phyloP scores from a whole-genome alignment of 73 alveolate genomes.

The Breviolum minutum region DNA sequence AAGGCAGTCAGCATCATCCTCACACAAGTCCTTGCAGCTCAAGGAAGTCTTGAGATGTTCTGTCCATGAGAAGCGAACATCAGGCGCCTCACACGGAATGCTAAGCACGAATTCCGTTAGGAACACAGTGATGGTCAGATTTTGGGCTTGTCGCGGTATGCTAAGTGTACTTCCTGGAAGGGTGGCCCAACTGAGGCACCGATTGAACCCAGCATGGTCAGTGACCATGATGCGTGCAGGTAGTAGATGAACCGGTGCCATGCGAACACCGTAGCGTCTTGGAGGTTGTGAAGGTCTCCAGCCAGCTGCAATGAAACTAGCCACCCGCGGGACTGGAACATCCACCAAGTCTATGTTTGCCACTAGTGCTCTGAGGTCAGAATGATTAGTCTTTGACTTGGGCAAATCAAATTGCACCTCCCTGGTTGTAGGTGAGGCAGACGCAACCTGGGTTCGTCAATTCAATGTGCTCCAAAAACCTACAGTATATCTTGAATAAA shows the following conservation, averaged over 20 bases:
- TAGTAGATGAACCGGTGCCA: neutral
- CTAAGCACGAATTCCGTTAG: neutral
- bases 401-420: neutral
- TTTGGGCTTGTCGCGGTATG: neutral
- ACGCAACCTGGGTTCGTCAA: neutral
- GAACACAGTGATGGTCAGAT: neutral
- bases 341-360: neutral
- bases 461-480: neutral
- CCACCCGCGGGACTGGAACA: constrained; percentile 5
- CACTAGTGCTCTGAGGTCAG: neutral
- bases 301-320: neutral
- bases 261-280: neutral
- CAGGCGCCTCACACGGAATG: neutral
- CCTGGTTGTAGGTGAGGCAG: neutral
- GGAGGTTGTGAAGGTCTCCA: neutral
- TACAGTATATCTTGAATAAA: too few relatives aligned
- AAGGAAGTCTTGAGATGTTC: neutral
- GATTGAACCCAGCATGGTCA: neutral
- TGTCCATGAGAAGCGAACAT: neutral
- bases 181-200: constrained; percentile 5
- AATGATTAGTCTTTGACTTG: neutral
- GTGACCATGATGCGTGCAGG: neutral
- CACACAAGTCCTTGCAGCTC: neutral
- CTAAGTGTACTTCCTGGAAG: neutral
- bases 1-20: constrained; percentile 2